These are phyloP conservation scores for Nemania sp. DNA, from an alignment of 2,329 filamentous ascomycete genomes.

Conservation along the genomic window DNA sequence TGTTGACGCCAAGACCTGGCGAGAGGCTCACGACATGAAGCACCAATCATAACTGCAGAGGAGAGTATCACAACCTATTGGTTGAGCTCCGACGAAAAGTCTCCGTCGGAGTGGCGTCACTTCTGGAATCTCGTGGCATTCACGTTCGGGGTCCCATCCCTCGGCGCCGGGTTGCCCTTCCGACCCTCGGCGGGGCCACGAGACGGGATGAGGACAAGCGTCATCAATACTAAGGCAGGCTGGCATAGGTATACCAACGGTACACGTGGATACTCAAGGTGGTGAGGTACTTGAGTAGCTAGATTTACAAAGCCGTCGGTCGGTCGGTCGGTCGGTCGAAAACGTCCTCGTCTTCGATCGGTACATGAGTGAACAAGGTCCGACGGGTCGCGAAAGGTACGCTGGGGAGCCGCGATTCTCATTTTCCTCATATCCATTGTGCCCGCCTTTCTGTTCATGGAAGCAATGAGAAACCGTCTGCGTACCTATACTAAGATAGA, in stretches of 20 bases:
- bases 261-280: neutral
- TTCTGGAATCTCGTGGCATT: neutral
- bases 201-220: neutral
- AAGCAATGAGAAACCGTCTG: slow-evolving; percentile 1
- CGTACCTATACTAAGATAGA: neutral
- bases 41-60: neutral
- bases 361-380: slow-evolving; percentile 2
- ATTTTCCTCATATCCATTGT: neutral
- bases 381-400: neutral
- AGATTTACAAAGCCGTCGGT: neutral
- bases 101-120: neutral
- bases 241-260: neutral
- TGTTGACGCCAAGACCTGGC: neutral
- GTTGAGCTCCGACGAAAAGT: neutral
- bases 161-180: slow-evolving; percentile 4
- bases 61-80: neutral
- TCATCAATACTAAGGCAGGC: too few relatives aligned
- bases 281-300: neutral
- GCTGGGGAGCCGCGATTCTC: slow-evolving; percentile 1
- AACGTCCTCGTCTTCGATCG: neutral
- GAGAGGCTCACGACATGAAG: neutral
- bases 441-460: neutral
- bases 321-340: neutral
- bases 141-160: neutral
- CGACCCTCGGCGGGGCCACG: neutral